Percentiles rank a stretch among this genome's conserved stretches.
These are phyloP conservation scores for Plasmopara muralis DNA, from an alignment of 352 stramenopile species.

Conservation along the genomic window DNA sequence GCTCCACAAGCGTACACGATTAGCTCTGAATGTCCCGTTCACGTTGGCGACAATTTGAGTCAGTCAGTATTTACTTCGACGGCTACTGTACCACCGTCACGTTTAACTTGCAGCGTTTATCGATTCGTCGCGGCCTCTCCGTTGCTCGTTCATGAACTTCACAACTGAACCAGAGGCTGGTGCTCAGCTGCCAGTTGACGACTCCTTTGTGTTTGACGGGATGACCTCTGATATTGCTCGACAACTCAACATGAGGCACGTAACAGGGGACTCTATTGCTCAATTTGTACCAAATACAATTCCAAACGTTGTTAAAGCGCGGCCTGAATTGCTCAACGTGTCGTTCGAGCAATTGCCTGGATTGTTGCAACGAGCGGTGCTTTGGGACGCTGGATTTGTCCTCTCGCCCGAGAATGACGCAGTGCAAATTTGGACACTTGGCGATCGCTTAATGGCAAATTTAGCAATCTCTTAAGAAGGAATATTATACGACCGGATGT, in stretches of 20 bases:
- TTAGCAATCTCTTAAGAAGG: conserved; percentile 22
- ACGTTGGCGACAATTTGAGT: too few species aligned
- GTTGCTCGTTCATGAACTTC: conserved; percentile 13
- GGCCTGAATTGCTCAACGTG: conserved; percentile 13
- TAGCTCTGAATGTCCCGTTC: too few species aligned
- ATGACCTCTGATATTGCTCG: conserved; percentile 27
- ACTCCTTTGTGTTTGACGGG: conserved; percentile 30
- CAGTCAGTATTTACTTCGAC: too few species aligned
- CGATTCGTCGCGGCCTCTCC: conserved; percentile 4
- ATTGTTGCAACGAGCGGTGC: conserved; percentile 26
- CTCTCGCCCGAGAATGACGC: conserved; percentile 23
- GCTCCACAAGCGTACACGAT: too few species aligned
- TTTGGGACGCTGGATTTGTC: conserved; percentile 33
- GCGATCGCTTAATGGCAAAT: conserved; percentile 22
- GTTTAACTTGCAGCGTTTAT: conserved; percentile 1
- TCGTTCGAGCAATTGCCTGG: conserved; percentile 22
- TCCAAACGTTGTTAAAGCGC: conserved; percentile 11
- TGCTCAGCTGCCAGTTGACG: conserved; percentile 12
- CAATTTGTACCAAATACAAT: conserved; percentile 14
- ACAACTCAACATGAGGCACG: conserved; percentile 24
- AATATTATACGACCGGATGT: conserved; percentile 29
- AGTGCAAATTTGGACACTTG: conserved; percentile 29
- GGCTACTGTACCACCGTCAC: background rate
- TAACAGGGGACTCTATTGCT: conserved; percentile 14
- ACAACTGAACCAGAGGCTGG: conserved; percentile 10